Evolutionary conservation across 1,284 basidiomycete species (phyloP).

Genomic region (Neolentinus lepideus): DNA sequence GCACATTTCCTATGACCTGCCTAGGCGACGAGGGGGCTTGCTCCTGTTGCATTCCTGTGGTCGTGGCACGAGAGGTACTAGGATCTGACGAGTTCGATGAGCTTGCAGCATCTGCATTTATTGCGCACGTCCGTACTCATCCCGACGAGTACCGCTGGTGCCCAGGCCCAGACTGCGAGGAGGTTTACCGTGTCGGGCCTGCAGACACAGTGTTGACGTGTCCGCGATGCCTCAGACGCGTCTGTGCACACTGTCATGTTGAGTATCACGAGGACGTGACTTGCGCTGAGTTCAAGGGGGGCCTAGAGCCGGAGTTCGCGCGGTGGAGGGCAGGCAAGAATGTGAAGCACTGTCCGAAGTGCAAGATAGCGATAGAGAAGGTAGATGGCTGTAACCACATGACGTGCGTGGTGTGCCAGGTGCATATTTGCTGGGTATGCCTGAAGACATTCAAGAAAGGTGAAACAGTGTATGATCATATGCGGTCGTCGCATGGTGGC

Average conservation of each 20-base stretch:
- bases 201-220: constrained; percentile 53
- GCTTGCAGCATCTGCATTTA: constrained; percentile 49
- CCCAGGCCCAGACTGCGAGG: constrained; percentile 67
- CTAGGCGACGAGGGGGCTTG: constrained; percentile 56
- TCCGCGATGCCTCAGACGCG: constrained; percentile 59
- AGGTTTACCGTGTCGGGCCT: constrained; percentile 53
- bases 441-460: constrained; percentile 54
- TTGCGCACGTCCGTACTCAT: constrained; percentile 42
- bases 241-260: constrained; percentile 59
- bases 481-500: constrained; percentile 42
- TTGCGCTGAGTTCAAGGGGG: constrained; percentile 46
- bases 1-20: constrained; percentile 61
- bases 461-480: constrained; percentile 52
- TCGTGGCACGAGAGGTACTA: constrained; percentile 40
- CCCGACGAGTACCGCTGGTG: constrained; percentile 38
- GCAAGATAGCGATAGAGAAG: constrained; percentile 60
- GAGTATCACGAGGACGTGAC: constrained; percentile 60
- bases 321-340: constrained; percentile 52
- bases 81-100: constrained; percentile 41
- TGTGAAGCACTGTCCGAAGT: constrained; percentile 66
- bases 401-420: constrained; percentile 59
- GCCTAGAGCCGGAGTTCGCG: constrained; percentile 44
- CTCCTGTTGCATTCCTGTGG: constrained; percentile 40
- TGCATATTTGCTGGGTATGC: constrained; percentile 75
- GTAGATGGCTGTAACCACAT: constrained; percentile 73